Evolutionary conservation across 495 filamentous ascomycete species (phyloP).

Genomic region (Penicillium cinerascens): DNA sequence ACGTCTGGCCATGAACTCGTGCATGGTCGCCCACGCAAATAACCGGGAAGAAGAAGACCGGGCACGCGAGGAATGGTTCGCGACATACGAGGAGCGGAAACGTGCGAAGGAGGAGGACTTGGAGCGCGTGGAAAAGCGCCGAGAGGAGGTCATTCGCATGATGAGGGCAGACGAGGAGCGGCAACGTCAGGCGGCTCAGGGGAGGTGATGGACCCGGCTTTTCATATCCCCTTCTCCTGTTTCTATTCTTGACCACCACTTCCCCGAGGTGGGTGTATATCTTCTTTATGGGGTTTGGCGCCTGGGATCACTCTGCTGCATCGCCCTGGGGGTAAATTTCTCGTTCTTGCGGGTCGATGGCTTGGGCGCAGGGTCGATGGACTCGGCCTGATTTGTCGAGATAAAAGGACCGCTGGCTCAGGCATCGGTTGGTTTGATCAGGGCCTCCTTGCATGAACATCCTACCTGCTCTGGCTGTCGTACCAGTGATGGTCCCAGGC

Average conservation of each 20-base stretch:
- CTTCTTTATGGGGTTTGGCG: conserved; percentile 23
- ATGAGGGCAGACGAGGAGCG: conserved; percentile 53
- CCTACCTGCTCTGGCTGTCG: not conserved
- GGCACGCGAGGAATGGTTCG: conserved; percentile 93
- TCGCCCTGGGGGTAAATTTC: not conserved
- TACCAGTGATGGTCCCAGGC: not conserved
- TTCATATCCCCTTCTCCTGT: conserved; percentile 1
- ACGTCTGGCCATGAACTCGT: conserved; percentile 83
- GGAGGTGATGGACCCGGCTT: conserved; percentile 16
- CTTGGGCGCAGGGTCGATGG: not conserved
- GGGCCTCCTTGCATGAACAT: not conserved
- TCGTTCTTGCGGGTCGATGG: not conserved
- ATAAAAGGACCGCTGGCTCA: not conserved
- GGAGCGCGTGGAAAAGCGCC: conserved; percentile 40
- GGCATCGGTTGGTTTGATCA: not conserved
- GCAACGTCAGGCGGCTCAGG: conserved; percentile 20
- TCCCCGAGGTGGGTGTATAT: conserved; percentile 13
- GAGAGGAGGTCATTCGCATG: conserved; percentile 47
- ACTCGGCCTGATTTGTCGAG: not conserved
- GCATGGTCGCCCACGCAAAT: conserved; percentile 86
- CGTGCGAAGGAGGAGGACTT: conserved; percentile 59
- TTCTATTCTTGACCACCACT: not conserved
- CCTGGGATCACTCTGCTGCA: conserved; percentile 11
- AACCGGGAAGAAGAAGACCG: conserved; percentile 81
- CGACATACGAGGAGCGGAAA: conserved; percentile 61